phyloP scores from a whole-genome alignment of 192 early-diverging fungal species.

The Umbelopsis sp. region DNA sequence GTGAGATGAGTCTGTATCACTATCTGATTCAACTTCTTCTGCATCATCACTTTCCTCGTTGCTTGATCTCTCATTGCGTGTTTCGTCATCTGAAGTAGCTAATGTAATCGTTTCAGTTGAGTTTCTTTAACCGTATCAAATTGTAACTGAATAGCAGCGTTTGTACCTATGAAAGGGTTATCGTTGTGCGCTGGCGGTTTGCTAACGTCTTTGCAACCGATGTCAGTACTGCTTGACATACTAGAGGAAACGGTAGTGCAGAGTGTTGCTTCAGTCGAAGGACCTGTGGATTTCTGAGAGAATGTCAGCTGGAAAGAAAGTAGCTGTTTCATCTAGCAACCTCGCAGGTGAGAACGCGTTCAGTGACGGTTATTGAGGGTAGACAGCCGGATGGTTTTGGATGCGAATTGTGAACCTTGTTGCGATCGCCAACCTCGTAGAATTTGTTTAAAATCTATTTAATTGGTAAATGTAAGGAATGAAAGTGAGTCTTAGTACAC shows the following conservation, averaged over 20 bases:
- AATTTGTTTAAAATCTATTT: not conserved
- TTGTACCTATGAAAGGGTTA: not conserved
- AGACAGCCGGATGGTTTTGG: no score
- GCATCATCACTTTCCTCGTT: not conserved
- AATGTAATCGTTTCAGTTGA: not conserved
- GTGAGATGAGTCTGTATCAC: not conserved
- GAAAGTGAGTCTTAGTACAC: no score
- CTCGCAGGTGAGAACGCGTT: no score
- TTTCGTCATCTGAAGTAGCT: constrained; percentile 5
- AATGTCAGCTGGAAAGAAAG: no score
- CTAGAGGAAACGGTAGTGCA: not conserved
- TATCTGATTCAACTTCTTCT: not conserved
- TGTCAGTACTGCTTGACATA: not conserved
- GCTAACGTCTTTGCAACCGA: not conserved
- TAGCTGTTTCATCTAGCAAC: no score
- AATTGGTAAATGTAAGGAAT: not conserved
- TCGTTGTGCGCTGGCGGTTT: not conserved
- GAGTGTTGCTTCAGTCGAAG: no score
- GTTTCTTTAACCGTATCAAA: not conserved
- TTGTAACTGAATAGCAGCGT: not conserved
- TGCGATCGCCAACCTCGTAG: not conserved
- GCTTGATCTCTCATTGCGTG: not conserved
- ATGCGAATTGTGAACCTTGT: not conserved
- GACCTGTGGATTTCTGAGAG: no score
- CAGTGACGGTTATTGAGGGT: no score